Evolutionary conservation across 1,139 yeast species (phyloP).

Genomic region (Magnusiomyces tetraspermus): DNA sequence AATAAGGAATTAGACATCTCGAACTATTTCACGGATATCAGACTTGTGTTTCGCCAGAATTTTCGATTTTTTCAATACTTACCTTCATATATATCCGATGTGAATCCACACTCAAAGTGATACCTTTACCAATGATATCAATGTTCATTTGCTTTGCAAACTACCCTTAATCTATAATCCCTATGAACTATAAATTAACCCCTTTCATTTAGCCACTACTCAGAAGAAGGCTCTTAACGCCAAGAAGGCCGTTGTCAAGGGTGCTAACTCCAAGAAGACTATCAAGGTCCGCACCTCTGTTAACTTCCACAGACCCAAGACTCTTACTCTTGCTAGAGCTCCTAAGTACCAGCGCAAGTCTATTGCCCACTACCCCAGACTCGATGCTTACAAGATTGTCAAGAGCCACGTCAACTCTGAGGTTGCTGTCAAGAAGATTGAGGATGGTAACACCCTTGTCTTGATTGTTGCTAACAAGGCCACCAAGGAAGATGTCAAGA

Average conservation of each 20-base stretch:
- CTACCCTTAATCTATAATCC: background rate
- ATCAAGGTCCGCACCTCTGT: constrained; percentile 90
- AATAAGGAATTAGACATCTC: too few relatives aligned
- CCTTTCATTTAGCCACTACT: constrained; percentile 23
- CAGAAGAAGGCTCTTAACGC: constrained; percentile 84
- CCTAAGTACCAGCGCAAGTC: constrained; percentile 96
- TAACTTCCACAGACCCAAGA: constrained; percentile 96
- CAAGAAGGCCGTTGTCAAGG: constrained; percentile 98
- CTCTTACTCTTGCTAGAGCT: constrained; percentile 83
- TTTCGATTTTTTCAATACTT: too few relatives aligned
- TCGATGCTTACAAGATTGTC: constrained; percentile 92
- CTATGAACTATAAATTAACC: background rate
- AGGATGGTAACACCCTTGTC: constrained; percentile 98
- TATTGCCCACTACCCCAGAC: constrained; percentile 95
- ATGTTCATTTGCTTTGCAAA: too few relatives aligned
- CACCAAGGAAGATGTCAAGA: constrained; percentile 97
- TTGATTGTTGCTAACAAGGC: constrained; percentile 96
- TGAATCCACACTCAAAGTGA: too few relatives aligned
- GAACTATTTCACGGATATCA: too few relatives aligned
- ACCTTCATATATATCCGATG: too few relatives aligned
- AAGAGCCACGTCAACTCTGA: constrained; percentile 95
- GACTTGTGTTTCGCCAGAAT: too few relatives aligned
- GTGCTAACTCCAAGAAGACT: constrained; percentile 87
- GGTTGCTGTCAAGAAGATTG: constrained; percentile 99
- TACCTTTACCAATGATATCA: too few relatives aligned